These are phyloP conservation scores for Gregarina niphandrodes DNA, from an alignment of 169 alveolate species.

Conservation along the genomic window DNA sequence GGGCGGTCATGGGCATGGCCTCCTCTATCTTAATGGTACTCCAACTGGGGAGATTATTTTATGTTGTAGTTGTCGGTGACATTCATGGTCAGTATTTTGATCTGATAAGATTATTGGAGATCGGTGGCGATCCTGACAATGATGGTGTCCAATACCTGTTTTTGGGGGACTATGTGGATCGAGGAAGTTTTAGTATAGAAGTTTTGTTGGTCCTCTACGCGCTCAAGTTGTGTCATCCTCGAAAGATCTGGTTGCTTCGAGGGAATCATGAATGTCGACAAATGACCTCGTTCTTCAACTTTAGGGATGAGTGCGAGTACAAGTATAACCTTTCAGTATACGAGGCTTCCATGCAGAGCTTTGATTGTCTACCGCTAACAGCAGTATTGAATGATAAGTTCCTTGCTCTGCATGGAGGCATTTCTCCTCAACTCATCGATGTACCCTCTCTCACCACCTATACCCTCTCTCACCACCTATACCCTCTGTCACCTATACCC, in stretches of 20 bases:
- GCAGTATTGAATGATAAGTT: constrained; percentile 40
- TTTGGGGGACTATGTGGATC: constrained; percentile 88
- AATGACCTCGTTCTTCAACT: constrained; percentile 83
- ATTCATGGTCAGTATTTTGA: constrained; percentile 70
- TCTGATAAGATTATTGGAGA: constrained; percentile 42
- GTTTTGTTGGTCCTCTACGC: constrained; percentile 54
- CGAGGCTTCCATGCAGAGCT: constrained; percentile 62
- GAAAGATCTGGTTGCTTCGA: constrained; percentile 53
- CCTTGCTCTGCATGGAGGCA: constrained; percentile 83
- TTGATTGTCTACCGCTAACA: constrained; percentile 45
- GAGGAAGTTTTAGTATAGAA: constrained; percentile 76
- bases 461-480: too few species aligned
- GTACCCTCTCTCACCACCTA: too few species aligned
- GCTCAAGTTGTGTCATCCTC: constrained; percentile 50
- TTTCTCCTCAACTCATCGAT: too few species aligned
- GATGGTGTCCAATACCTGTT: too few species aligned
- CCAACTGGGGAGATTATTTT: too few species aligned
- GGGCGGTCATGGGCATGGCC: too few species aligned
- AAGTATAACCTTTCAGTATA: constrained; percentile 68
- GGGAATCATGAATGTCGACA: constrained; percentile 93
- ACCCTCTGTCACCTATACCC: too few species aligned
- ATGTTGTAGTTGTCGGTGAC: constrained; percentile 83
- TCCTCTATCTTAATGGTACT: too few species aligned
- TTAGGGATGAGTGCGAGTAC: constrained; percentile 76
- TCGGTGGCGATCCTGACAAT: constrained; percentile 51